Evolutionary conservation across 495 filamentous ascomycete genomes (phyloP), one percentile per base, ranked within the genome.

Genomic region (Talaromyces trachyspermus): DNA sequence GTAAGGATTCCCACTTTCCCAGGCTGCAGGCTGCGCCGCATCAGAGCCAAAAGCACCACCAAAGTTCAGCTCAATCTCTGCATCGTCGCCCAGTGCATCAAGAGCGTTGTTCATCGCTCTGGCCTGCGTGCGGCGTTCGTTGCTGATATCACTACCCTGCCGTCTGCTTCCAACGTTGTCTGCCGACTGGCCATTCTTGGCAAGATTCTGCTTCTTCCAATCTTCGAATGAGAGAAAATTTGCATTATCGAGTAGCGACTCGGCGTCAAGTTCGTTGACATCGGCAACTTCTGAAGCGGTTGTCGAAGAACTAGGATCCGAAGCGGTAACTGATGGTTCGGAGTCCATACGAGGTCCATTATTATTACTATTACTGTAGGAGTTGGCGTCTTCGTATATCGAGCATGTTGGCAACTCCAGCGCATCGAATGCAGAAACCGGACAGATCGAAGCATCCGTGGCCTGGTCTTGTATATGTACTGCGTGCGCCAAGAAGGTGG

Each of bases 201-300:
- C 88, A 10, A 96, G 70, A 63, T 95, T 95, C 71, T 90, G 86
- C 57, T 86, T 87, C 68, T 94, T 96, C 92, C 92, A 98, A 53
- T 97, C 91, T 58, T 96, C 92, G 55, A 98, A 98, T 0, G 92
- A 96, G 43, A 98, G 84, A 59, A 98, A 97, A 24, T 88, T 83
- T 23, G 81, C 83, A 29, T 85, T 84, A 54, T 90, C 85, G 6
- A 95, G 76, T 14, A 85, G 79, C 0, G 83, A 86, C 22, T 86
- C 81, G 10, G 68, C 62, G 30, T 88, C 84, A 22, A 63, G 51
- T 23, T 43, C 53, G 24, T 30, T 43, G 20, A 22, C 27, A 40
- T 49, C 26, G n/a, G 38, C 10, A 14, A 17, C 23, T 29, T 40
- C 35, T 22, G 14, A 32, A 32, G 29, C 35, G 6, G 39, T 18